These are phyloP conservation scores for Inonotus obliquus DNA, from an alignment of 1,284 basidiomycete species.

Conservation along the genomic window DNA sequence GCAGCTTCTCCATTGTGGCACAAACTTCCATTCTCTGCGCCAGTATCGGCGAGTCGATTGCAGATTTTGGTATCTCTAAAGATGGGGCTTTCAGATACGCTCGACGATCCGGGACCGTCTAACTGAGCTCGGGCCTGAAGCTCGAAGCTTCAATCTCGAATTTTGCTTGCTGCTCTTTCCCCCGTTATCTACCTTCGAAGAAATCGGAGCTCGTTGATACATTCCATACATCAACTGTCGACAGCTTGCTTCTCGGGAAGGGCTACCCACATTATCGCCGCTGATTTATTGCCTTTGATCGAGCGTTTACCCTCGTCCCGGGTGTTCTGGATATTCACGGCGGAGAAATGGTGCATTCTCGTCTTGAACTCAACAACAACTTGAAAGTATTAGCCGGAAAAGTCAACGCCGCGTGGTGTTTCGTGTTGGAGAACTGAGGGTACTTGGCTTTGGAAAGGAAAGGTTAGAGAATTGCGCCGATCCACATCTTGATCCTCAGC, in stretches of 20 bases:
- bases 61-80: no score
- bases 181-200: not conserved
- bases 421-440: no score
- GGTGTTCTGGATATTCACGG: no score
- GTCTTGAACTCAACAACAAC: no score
- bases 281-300: slow-evolving; percentile 1
- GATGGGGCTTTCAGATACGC: not conserved
- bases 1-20: not conserved
- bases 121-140: not conserved
- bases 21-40: no score
- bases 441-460: no score
- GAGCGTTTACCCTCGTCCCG: no score
- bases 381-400: no score
- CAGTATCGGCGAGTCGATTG: not conserved
- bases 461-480: no score
- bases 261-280: slow-evolving; percentile 2
- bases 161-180: not conserved
- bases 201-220: not conserved
- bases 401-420: no score
- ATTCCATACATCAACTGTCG: not conserved
- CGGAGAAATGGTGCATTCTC: no score
- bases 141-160: not conserved
- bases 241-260: not conserved
- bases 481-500: no score
- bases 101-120: not conserved